phyloP scores from a whole-genome alignment of 2,329 filamentous ascomycete species.

The Aspergillus felis region DNA sequence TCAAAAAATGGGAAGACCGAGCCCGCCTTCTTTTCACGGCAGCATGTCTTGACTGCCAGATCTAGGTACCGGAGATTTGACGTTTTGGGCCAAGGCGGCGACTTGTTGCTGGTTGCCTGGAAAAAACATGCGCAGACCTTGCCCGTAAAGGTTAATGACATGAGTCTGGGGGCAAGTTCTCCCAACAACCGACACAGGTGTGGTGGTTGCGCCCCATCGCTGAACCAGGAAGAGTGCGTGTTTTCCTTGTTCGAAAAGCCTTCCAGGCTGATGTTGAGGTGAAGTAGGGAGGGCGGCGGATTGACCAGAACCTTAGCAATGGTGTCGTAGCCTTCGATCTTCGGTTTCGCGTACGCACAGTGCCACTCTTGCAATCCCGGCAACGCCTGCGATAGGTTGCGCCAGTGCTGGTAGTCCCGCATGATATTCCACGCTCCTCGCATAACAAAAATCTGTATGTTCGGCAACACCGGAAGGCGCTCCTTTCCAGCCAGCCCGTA shows the following conservation, averaged over 20 bases:
- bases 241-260: conserved; percentile 66
- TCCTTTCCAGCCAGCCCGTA: conserved; percentile 26
- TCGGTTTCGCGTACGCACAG: conserved; percentile 61
- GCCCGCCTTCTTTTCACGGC: conserved; percentile 42
- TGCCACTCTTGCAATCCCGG: conserved; percentile 60
- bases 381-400: conserved; percentile 57
- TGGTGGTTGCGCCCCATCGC: conserved; percentile 46
- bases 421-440: conserved; percentile 77
- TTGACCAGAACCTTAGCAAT: conserved; percentile 61
- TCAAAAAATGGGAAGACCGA: conserved; percentile 47
- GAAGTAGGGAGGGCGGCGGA: conserved; percentile 56
- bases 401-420: conserved; percentile 60
- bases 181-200: conserved; percentile 66
- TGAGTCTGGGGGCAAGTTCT: conserved; percentile 56
- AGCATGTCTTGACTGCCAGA: conserved; percentile 71
- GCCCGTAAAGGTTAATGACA: conserved; percentile 69
- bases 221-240: conserved; percentile 51
- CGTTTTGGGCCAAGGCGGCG: conserved; percentile 44
- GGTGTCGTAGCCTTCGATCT: conserved; percentile 68
- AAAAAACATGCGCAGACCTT: conserved; percentile 69
- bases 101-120: conserved; percentile 50
- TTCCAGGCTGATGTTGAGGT: conserved; percentile 66
- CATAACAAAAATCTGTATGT: conserved; percentile 65
- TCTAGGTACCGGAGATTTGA: conserved; percentile 61
- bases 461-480: conserved; percentile 47